Evolutionary conservation across 768 basidiomycete genomes (phyloP).

Genomic region (Clavaria fumosa): DNA sequence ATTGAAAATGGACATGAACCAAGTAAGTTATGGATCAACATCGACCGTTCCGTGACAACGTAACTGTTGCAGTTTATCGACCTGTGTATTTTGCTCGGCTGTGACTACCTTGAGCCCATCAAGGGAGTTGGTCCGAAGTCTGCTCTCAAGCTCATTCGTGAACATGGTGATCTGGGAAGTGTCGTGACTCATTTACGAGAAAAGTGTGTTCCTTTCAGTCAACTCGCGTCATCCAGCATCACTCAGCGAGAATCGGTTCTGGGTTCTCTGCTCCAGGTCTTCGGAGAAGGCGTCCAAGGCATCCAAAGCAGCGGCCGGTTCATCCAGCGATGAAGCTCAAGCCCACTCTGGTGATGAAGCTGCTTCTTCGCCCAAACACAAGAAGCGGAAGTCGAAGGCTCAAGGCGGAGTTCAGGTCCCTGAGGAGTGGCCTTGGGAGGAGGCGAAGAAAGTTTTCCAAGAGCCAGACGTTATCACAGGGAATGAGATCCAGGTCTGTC

Average conservation of each 20-base stretch:
- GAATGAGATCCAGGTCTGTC: conserved; percentile 63
- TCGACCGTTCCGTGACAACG: background rate
- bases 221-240: too few relatives aligned
- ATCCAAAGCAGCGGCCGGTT: too few relatives aligned
- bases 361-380: conserved; percentile 27
- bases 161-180: conserved; percentile 53
- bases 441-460: conserved; percentile 81
- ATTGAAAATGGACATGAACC: conserved; percentile 83
- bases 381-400: conserved; percentile 41
- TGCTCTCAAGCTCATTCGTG: conserved; percentile 82
- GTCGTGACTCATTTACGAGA: conserved; percentile 68
- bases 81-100: conserved; percentile 89
- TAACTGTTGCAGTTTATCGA: conserved; percentile 64
- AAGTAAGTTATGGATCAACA: conserved; percentile 27
- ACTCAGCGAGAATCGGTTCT: too few relatives aligned
- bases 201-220: conserved; percentile 30
- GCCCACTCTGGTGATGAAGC: conserved; percentile 19
- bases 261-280: too few relatives aligned
- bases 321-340: too few relatives aligned
- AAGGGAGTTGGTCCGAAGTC: conserved; percentile 93
- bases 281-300: too few relatives aligned
- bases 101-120: conserved; percentile 98
- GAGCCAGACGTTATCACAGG: conserved; percentile 83
- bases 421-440: conserved; percentile 95
- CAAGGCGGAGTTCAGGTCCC: conserved; percentile 72